Evolutionary conservation across 352 stramenopile species (phyloP), one percentile per base, ranked within the genome.

Genomic region (Globisporangium emineosum): DNA sequence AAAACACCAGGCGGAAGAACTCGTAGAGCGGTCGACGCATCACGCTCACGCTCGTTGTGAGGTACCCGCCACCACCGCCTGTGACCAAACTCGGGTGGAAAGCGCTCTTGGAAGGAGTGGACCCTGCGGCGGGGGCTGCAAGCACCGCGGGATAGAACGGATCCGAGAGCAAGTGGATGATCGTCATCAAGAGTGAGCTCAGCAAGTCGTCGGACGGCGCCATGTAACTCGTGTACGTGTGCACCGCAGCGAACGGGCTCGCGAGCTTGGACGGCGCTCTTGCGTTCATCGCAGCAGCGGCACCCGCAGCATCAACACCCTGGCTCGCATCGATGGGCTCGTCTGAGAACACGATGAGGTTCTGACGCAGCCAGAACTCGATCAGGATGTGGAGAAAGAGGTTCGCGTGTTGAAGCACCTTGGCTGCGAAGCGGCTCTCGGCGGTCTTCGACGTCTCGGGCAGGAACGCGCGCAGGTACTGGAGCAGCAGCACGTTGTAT

Each of bases 311-410:
- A 7, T 47, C 50, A 71, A 61, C 10, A 64, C 74, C 68, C 15
- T 57, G 51, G 4, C 62, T 42, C 0, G 35, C n/a, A 25, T 64
- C 51, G 7, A 69, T 49, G 3, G 76, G 64, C n/a, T 88, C 84
- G 57, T 92, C 78, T 0, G 83, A 86, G 58, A 92, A 94, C 61
- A 86, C 75, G 56, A 96, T 92, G 56, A 93, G 77, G 64, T 96
- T 96, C 63, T 96, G 88, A n/a, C 81, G 83, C 51, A 96, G 72
- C 88, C 88, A 96, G 55, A 93, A 92, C 62, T 96, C 88, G 23
- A 96, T 93, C 45, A 94, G 60, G 43, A 91, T 85, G 61, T 94
- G 84, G 27, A 96, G 72, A 64, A 96, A 94, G 3, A 94, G 72
- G 66, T 87, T 93, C 33, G 84, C 85, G 62, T 87, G 69, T 66